Percentiles rank a stretch among this genome's conserved stretches.
These are phyloP conservation scores for Coniferiporia weirii DNA, from an alignment of 1,284 basidiomycete species.

Conservation along the genomic window DNA sequence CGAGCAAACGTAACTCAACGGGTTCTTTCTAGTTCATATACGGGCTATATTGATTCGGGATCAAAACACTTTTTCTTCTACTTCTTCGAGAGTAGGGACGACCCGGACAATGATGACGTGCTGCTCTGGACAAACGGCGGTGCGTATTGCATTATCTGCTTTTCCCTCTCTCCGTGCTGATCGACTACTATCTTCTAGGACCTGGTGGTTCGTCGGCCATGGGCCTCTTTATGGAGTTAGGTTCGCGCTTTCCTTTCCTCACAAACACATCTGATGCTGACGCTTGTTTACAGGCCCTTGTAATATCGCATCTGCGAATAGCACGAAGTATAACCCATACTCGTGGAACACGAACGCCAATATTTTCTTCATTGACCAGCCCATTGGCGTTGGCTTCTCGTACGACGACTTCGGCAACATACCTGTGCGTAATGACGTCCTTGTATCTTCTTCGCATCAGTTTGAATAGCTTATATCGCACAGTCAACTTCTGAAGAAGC, in stretches of 20 bases:
- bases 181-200: slow-evolving; percentile 26
- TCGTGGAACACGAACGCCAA: slow-evolving; percentile 69
- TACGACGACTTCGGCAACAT: slow-evolving; percentile 66
- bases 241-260: slow-evolving; percentile 23
- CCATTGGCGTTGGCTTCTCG: slow-evolving; percentile 62
- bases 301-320: slow-evolving; percentile 38
- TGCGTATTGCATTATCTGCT: background rate
- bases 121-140: slow-evolving; percentile 36
- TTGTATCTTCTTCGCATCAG: background rate
- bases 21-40: slow-evolving; percentile 30
- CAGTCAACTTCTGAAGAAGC: slow-evolving; percentile 61
- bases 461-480: background rate
- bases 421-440: slow-evolving; percentile 37
- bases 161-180: background rate
- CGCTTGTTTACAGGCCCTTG: slow-evolving; percentile 39
- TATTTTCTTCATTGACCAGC: slow-evolving; percentile 68
- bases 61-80: slow-evolving; percentile 80
- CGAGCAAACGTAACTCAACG: background rate
- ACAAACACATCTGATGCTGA: background rate
- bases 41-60: slow-evolving; percentile 63
- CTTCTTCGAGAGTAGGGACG: slow-evolving; percentile 55
- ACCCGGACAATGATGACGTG: slow-evolving; percentile 33
- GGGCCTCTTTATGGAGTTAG: slow-evolving; percentile 66
- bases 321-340: slow-evolving; percentile 48
- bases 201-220: slow-evolving; percentile 52